Conservation (phyloP, 495 filamentous ascomycete genomes). For the Immersiella caudata region DNA sequence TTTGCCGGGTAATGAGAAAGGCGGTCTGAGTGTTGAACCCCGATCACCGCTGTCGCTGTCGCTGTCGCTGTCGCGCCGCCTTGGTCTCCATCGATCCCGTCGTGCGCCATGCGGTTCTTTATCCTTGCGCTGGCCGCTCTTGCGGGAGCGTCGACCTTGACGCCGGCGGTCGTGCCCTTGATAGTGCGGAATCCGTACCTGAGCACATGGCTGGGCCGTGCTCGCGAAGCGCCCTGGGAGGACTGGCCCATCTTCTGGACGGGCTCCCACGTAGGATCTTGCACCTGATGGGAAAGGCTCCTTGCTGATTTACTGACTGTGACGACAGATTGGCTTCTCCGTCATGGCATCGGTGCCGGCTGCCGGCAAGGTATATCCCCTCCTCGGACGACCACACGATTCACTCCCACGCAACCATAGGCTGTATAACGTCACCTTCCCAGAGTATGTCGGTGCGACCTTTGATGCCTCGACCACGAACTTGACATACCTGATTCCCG, state of each 20-base stretch:
- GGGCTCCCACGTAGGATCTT: constrained; percentile 58
- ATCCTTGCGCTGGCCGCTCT: constrained; percentile 44
- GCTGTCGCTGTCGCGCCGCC: too few relatives aligned
- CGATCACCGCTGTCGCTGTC: too few relatives aligned
- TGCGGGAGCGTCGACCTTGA: constrained; percentile 54
- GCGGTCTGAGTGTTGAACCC: not conserved
- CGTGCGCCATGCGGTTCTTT: constrained; percentile 33
- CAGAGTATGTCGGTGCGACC: constrained; percentile 73
- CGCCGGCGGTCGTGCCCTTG: constrained; percentile 83
- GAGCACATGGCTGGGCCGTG: constrained; percentile 81
- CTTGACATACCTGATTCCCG: constrained; percentile 74
- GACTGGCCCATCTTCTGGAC: constrained; percentile 97
- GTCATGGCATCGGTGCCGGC: constrained; percentile 76
- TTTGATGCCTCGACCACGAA: constrained; percentile 96
- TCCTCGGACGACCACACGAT: constrained; percentile 87
- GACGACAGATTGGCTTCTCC: constrained; percentile 69
- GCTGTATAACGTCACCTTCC: constrained; percentile 66
- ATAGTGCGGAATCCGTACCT: constrained; percentile 91
- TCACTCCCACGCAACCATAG: constrained; percentile 56
- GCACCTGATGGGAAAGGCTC: not conserved
- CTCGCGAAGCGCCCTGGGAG: constrained; percentile 81
- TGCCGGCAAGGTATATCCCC: constrained; percentile 74
- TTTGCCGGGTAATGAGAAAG: not conserved
- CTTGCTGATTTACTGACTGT: not conserved
- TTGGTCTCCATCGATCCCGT: not conserved